Conservation (phyloP, 805 yeast genomes). For the Ogataea paradorogensis region DNA sequence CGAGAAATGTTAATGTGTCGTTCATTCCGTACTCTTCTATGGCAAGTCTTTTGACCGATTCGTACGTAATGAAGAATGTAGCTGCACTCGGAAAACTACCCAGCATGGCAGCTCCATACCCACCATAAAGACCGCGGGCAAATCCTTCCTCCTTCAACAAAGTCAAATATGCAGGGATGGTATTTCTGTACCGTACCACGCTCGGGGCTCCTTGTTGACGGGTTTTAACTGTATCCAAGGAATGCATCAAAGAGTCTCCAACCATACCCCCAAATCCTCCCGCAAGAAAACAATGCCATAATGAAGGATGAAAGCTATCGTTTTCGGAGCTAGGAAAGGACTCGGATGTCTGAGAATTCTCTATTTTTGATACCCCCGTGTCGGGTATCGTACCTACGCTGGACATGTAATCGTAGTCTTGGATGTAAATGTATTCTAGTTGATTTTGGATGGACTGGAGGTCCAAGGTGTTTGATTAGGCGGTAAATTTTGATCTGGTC, state of each 20-base stretch:
- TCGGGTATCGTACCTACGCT: slow-evolving; percentile 16
- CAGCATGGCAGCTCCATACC: slow-evolving; percentile 85
- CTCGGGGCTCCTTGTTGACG: slow-evolving; percentile 93
- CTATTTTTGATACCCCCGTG: slow-evolving; percentile 15
- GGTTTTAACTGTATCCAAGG: slow-evolving; percentile 94
- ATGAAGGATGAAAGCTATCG: slow-evolving; percentile 35
- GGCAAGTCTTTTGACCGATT: slow-evolving; percentile 67
- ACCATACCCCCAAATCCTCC: slow-evolving; percentile 95
- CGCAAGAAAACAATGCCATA: slow-evolving; percentile 67
- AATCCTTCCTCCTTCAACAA: slow-evolving; percentile 85
- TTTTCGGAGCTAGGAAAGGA: background rate
- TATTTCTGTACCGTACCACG: slow-evolving; percentile 63
- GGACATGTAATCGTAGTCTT: slow-evolving; percentile 5
- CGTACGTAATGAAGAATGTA: slow-evolving; percentile 91
- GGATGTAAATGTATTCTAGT: background rate
- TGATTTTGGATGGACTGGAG: background rate
- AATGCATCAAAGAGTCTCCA: slow-evolving; percentile 93
- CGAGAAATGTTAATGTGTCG: slow-evolving; percentile 75
- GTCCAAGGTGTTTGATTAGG: background rate
- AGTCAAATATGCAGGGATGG: slow-evolving; percentile 71
- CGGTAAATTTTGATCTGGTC: background rate
- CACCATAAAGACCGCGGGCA: slow-evolving; percentile 81
- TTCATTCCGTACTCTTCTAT: slow-evolving; percentile 62
- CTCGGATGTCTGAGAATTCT: slow-evolving; percentile 1
- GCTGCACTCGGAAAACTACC: slow-evolving; percentile 96